Evolutionary conservation across 805 yeast species (phyloP), one percentile per base, ranked within the genome.

Genomic region (Wickerhamiella siamensis): DNA sequence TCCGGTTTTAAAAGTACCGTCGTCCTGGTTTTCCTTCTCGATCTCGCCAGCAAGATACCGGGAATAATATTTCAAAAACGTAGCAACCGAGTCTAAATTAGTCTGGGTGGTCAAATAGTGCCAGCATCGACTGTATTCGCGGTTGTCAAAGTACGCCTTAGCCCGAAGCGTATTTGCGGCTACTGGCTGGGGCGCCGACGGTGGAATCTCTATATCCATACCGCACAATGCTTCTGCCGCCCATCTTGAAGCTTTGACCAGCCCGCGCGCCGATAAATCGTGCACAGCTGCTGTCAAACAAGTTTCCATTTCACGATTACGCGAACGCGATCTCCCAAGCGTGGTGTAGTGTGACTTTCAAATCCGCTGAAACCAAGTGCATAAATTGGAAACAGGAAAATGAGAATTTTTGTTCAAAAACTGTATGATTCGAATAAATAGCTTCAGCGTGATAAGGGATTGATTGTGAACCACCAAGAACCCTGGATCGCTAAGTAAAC

Each of bases 111-210:
- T 10, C 43, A 91, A 62, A 12, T 67, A 68, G 50, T 67, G 64
- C 4, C 80, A 74, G 43, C 87, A 81, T 21, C 97, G 62, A 43
- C 79, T 88, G 55, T 78, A 88, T 59, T 91, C 97, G 51, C 80
- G 77, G 53, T 83, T 75, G 52, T 75, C 79, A 64, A 88, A 83
- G 54, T 81, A 77, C 0, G 81, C 58, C 41, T 75, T 73, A 1
- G 88, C 95, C 21, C 83, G 63, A 14, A 72, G 48, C 21, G 80
- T 61, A 44, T 62, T 71, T 69, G 43, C 75, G 76, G 38, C 54
- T 6, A 43, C 35, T 5, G 33, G 34, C 29, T 48, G 43, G 39
- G 43, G 49, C 32, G 40, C 40, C 37, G 39, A 18, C 29, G 36
- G 36, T 31, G 43, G 51, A 2, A 42, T 53, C 2, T 47, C 55